Conservation (phyloP, 371 early-diverging fungal genomes). For the Apophysomyces elegans region DNA sequence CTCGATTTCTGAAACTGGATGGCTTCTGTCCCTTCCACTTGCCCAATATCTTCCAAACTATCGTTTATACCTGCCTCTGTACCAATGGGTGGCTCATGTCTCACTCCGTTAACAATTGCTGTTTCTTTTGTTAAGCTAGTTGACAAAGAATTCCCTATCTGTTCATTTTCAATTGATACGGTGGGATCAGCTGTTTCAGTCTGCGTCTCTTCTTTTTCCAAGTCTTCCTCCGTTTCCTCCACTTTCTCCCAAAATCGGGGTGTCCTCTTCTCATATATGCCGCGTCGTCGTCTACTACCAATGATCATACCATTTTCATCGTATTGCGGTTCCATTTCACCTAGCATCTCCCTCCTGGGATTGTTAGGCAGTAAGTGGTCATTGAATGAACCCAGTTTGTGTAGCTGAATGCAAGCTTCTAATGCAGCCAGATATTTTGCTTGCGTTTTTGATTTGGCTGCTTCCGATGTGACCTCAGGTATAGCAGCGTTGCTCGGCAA, state of each 20-base stretch:
- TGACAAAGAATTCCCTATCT: neutral
- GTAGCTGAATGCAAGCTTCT: conserved; percentile 70
- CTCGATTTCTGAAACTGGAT: neutral
- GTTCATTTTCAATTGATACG: conserved; percentile 12
- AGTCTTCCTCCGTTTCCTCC: conserved; percentile 18
- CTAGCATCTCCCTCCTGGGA: conserved; percentile 37
- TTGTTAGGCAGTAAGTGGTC: conserved; percentile 71
- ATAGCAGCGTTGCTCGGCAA: conserved; percentile 74
- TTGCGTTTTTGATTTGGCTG: conserved; percentile 55
- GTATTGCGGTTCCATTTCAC: conserved; percentile 40
- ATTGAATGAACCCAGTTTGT: conserved; percentile 68
- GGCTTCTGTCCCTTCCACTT: neutral
- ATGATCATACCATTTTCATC: conserved; percentile 55
- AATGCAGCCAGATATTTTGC: conserved; percentile 81
- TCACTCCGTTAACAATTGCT: conserved; percentile 1
- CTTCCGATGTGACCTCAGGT: conserved; percentile 57
- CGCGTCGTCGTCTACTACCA: conserved; percentile 49
- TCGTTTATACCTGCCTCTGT: neutral
- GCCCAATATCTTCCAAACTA: neutral
- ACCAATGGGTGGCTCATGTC: neutral
- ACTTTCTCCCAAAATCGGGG: conserved; percentile 47
- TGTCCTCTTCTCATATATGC: conserved; percentile 42
- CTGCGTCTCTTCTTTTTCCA: conserved; percentile 24
- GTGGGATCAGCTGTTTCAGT: conserved; percentile 9
- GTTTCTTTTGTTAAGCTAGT: neutral